Conservation (phyloP, 371 early-diverging fungal genomes). For the Mucor circinelloides region DNA sequence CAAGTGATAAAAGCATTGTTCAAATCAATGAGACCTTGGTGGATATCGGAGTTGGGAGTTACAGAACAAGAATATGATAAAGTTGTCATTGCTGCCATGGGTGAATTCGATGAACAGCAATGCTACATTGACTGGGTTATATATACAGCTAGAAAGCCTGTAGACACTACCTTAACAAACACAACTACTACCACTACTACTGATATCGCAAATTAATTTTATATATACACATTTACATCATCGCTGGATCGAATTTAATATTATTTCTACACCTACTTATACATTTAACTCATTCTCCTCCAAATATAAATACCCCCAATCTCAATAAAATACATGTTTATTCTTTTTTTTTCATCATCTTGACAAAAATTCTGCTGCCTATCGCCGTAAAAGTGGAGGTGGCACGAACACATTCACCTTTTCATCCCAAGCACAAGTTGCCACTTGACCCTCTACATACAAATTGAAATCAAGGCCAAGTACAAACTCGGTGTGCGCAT, state of each 20-base stretch:
- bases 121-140: slow-evolving; percentile 24
- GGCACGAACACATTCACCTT: slow-evolving; percentile 69
- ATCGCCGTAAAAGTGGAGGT: slow-evolving; percentile 44
- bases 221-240: not conserved
- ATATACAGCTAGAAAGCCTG: slow-evolving; percentile 25
- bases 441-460: slow-evolving; percentile 81
- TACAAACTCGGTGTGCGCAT: slow-evolving; percentile 93
- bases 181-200: not conserved
- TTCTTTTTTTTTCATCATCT: not conserved
- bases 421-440: slow-evolving; percentile 96
- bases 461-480: slow-evolving; percentile 90
- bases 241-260: slow-evolving; percentile 10
- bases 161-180: not conserved
- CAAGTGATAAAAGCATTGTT: slow-evolving; percentile 41
- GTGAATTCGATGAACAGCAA: slow-evolving; percentile 26
- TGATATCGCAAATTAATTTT: not conserved
- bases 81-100: slow-evolving; percentile 21
- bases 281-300: not conserved
- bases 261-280: not conserved
- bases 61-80: slow-evolving; percentile 30
- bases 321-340: not conserved
- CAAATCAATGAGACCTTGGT: slow-evolving; percentile 46
- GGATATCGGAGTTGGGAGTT: slow-evolving; percentile 37
- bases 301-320: not conserved
- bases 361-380: not conserved